Percentiles rank a stretch among this genome's conserved stretches.
Conservation (phyloP, 2,329 filamentous ascomycete species). For the Cryphonectria naterciae region DNA sequence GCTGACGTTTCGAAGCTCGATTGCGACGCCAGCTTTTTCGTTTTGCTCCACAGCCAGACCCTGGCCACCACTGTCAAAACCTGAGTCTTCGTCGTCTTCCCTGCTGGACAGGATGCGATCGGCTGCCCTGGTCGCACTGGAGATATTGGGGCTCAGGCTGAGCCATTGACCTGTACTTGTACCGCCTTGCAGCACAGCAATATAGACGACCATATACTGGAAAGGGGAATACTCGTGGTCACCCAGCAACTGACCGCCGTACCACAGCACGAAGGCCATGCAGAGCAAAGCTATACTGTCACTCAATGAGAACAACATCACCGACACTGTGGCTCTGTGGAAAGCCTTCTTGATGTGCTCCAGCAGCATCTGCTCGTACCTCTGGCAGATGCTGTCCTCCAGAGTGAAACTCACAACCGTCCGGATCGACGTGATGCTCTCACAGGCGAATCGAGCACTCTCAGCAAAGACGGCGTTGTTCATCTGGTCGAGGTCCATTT, state of each 20-base stretch:
- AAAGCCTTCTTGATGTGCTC: slow-evolving; percentile 40
- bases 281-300: slow-evolving; percentile 56
- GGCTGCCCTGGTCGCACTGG: slow-evolving; percentile 38
- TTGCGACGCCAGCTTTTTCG: slow-evolving; percentile 32
- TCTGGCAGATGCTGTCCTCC: slow-evolving; percentile 57
- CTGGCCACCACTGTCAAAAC: slow-evolving; percentile 38
- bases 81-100: slow-evolving; percentile 8
- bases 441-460: slow-evolving; percentile 66
- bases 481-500: slow-evolving; percentile 59
- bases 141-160: slow-evolving; percentile 40
- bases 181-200: slow-evolving; percentile 40
- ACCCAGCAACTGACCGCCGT: slow-evolving; percentile 38
- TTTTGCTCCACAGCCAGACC: slow-evolving; percentile 28
- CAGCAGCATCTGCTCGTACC: slow-evolving; percentile 43
- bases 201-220: slow-evolving; percentile 41
- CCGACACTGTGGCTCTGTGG: slow-evolving; percentile 39
- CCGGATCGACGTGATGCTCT: slow-evolving; percentile 64
- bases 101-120: slow-evolving; percentile 35
- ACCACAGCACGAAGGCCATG: slow-evolving; percentile 64
- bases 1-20: slow-evolving; percentile 23
- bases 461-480: slow-evolving; percentile 62
- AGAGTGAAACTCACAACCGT: slow-evolving; percentile 65
- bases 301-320: slow-evolving; percentile 40
- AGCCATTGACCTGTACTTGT: slow-evolving; percentile 40
- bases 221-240: slow-evolving; percentile 39